Evolutionary conservation across 2,329 filamentous ascomycete species (phyloP), one percentile per base, ranked within the genome.

Genomic region (Lecanosticta acicola): DNA sequence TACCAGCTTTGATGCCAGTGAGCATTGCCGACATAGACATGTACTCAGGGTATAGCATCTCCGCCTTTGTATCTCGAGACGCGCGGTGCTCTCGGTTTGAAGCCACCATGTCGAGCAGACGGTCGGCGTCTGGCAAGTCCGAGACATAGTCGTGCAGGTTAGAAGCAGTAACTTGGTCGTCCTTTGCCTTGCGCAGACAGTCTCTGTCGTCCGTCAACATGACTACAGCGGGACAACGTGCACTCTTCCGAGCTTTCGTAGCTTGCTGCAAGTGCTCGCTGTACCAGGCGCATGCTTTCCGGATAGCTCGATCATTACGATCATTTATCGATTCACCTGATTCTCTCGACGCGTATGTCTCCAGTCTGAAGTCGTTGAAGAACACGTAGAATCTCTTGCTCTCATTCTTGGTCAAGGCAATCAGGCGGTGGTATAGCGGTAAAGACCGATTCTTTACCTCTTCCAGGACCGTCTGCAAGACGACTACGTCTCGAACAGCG

Each of bases 341-440:
- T 16, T 83, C 78, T 51, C 93, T 78, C 20, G 78, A 71, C 39
- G 96, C 80, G 62, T 95, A 86, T 0, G 93, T 98, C 67, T 98
- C 94, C 32, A 90, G 74, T 41, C 91, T 80, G 64, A 98, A 98
- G 60, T 98, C 93, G 66, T 98, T 98, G 79, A 97, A 97, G 67
- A 98, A 98, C 42, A 98, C 87, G 63, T 97, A 96, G 66, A 95
- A 97, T 44, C 91, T 82, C 74, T 98, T 98, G 55, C 94, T 89
- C 59, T 95, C 89, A 62, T 91, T 95, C 69, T 91, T 94, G 32
- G 90, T 94, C 53, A 98, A 74, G 17, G 85, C 83, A 56, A 97
- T 81, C 40, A 98, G 74, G 32, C 93, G 86, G 67, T 96, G 96
- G 72, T 97, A 98, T 32, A 98, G 79, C 34, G 93, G 93, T 50